Evolutionary conservation across 176 grass and related monocot species (phyloP), one percentile per base, ranked within the genome.

Genomic region (Oryza rufipogon): DNA sequence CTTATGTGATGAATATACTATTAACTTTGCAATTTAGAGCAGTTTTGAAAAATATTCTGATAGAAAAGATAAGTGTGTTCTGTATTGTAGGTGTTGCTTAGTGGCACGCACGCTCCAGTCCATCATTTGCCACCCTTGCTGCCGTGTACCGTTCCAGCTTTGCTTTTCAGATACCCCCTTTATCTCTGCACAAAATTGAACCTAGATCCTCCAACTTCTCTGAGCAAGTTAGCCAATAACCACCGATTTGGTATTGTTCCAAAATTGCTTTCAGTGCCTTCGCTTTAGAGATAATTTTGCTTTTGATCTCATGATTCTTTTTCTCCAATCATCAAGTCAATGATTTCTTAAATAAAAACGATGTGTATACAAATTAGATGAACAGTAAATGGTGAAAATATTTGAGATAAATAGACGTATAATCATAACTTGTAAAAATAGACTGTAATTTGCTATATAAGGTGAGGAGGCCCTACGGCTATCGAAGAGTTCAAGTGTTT

Each of bases 41-140:
- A 19, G 3, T 15, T 81, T 41, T 19, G 11, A 42, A 54, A 25
- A 81, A 47, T 60, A 38, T 12, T 2, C 2, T 23, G 76, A 71
- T 71, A n/a, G 9, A 41, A 51, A 45, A 28, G 11, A 77, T 20
- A 26, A 3, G 4, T 11, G 32, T n/a, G 12, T 78, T 83, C 39
- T 74, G 74, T 64, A 51, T 23, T 66, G 75, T 1, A 19, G 22
- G 14, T 58, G 76, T 6, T 70, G 64, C 51, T 80, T 85, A 76
- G 82, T 85, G 82, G 87, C 76, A 42, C 7, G 87, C 87, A 89
- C 82, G 87, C 76, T 74, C 22, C 76, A 16, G 76, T 89, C 82
- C 82, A 75, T 73, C 70, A 75, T 42, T 51, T 80, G 82, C 49
- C 87, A 69, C 41, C 87, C 71, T 73, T 68, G 82, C 82, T 80